Evolutionary conservation across 768 basidiomycete species (phyloP), one percentile per base, ranked within the genome.

Genomic region (Naganishia onofrii): DNA sequence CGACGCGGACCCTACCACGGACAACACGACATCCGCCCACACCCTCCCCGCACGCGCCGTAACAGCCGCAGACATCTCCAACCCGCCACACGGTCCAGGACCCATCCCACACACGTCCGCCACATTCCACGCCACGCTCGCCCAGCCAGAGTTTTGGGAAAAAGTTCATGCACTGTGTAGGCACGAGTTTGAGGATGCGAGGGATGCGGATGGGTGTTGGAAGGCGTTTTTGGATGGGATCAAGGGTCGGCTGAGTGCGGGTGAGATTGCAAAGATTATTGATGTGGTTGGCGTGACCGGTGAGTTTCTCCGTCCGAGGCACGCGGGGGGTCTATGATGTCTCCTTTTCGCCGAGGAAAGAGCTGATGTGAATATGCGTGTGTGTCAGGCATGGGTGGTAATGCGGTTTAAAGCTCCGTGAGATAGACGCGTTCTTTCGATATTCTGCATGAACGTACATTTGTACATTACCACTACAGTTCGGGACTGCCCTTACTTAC

Each of bases 231-330:
- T 98, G 73, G 83, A 87, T 23, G 90, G 89, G 0, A 88, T 87
- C 79, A 94, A 94, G 78, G 88, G 87, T 8, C 85, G 85, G 31
- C 84, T 99, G 75, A 90, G 87, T 21, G 88, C 92, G 0, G 88
- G 84, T 71, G 91, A 97, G 78, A 91, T 96, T 68, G 95, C 95
- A 17, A 90, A 87, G 84, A 93, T 97, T 75, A 86, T 95, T 57
- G 95, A 97, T 79, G 84, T 85, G 26, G 90, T 93, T 21, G 93
- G 93, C 5, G 85, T 95, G 29, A 84, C 87, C 51, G 93, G 93
- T 32, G 58, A 72, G 77, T n/a, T n/a, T n/a, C n/a, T n/a, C n/a
- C n/a, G n/a, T 75, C 23, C 34, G n/a, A 36, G 4, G 34, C 34
- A 4, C 12, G 34, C n/a, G 17, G 10, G 21, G 19, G 6, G 34